A percentile compares a stretch with the other conserved stretches of the same genome.
phyloP scores from a whole-genome alignment of 2,329 filamentous ascomycete genomes.

The Colletotrichum somersetense region DNA sequence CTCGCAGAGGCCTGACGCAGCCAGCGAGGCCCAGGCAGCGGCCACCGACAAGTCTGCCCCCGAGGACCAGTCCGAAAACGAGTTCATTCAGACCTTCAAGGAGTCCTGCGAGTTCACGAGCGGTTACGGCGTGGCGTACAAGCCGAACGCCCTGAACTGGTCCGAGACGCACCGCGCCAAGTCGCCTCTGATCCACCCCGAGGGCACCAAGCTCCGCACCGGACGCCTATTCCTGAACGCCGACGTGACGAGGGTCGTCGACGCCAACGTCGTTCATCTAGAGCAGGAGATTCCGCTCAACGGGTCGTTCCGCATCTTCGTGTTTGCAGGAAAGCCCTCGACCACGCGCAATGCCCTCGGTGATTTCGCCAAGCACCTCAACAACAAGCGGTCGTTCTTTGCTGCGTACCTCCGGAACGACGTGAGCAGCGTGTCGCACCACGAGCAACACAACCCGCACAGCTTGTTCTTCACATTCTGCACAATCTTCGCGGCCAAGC shows the following conservation, averaged over 20 bases:
- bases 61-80: slow-evolving; percentile 70
- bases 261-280: slow-evolving; percentile 90
- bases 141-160: slow-evolving; percentile 88
- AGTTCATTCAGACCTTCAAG: slow-evolving; percentile 92
- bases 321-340: slow-evolving; percentile 81
- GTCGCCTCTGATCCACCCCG: slow-evolving; percentile 76
- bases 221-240: slow-evolving; percentile 83
- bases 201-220: slow-evolving; percentile 74
- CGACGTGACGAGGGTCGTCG: slow-evolving; percentile 86
- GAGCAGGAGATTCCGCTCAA: slow-evolving; percentile 93
- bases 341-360: slow-evolving; percentile 72
- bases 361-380: slow-evolving; percentile 77
- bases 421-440: slow-evolving; percentile 73
- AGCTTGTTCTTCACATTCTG: slow-evolving; percentile 84
- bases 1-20: slow-evolving; percentile 80
- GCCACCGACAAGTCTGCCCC: slow-evolving; percentile 61
- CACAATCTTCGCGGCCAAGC: slow-evolving; percentile 77
- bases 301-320: slow-evolving; percentile 86
- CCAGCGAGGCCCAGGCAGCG: slow-evolving; percentile 77
- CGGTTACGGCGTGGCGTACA: slow-evolving; percentile 90
- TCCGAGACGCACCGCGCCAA: slow-evolving; percentile 77
- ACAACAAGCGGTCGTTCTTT: slow-evolving; percentile 79
- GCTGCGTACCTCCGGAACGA: slow-evolving; percentile 73
- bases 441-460: slow-evolving; percentile 88
- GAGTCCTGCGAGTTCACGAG: slow-evolving; percentile 92